A percentile compares a stretch with the other conserved stretches of the same genome.
phyloP scores from a whole-genome alignment of 164 flowering plant species.

The Dillenia suffruticosa region DNA sequence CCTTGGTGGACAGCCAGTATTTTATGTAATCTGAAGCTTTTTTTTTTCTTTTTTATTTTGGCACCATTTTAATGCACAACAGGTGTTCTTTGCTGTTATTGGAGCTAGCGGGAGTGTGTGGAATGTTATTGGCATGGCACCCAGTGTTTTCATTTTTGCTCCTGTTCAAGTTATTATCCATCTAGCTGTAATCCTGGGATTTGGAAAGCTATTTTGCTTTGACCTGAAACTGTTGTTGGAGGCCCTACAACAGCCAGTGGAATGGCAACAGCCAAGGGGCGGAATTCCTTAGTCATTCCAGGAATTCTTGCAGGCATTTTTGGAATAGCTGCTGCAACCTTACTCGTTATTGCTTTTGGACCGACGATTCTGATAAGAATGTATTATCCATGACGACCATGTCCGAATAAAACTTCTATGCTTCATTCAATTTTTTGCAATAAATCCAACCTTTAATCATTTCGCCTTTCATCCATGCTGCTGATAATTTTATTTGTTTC shows the following conservation, averaged over 20 bases:
- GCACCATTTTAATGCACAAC: constrained; percentile 8
- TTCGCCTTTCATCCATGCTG: too few species aligned
- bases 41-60: not conserved
- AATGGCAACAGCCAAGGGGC: constrained; percentile 91
- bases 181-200: constrained; percentile 65
- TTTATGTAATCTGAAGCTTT: too few species aligned
- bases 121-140: constrained; percentile 76
- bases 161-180: constrained; percentile 67
- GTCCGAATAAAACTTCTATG: too few species aligned
- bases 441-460: too few species aligned
- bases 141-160: constrained; percentile 82
- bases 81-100: constrained; percentile 84
- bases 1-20: too few species aligned
- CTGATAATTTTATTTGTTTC: too few species aligned
- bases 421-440: too few species aligned
- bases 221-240: constrained; percentile 69
- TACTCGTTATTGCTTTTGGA: constrained; percentile 86
- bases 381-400: constrained; percentile 10
- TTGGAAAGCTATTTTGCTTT: constrained; percentile 65
- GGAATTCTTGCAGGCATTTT: constrained; percentile 86
- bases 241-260: constrained; percentile 97
- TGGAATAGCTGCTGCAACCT: constrained; percentile 79
- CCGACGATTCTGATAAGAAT: constrained; percentile 49
- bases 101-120: constrained; percentile 84
- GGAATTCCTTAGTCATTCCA: constrained; percentile 79